phyloP scores from a whole-genome alignment of 2,329 filamentous ascomycete species.

The Daldinia sp. region DNA sequence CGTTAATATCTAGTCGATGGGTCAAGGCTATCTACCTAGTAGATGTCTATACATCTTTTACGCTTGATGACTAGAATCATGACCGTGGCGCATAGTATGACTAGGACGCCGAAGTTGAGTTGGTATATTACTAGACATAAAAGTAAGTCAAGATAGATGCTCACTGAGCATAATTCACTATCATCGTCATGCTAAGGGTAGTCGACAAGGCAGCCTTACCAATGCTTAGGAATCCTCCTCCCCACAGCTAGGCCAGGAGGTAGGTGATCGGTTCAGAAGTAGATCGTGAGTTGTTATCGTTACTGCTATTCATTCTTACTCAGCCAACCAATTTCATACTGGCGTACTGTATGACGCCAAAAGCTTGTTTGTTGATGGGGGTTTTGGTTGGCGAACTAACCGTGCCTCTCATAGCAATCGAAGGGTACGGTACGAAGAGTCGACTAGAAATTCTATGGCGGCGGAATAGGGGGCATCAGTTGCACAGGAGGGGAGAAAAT shows the following conservation, averaged over 20 bases:
- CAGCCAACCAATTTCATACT: background rate
- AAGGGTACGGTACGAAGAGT: background rate
- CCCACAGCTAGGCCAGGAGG: background rate
- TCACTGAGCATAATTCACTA: background rate
- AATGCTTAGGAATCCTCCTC: background rate
- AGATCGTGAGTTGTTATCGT: background rate
- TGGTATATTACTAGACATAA: too few relatives aligned
- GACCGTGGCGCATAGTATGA: too few relatives aligned
- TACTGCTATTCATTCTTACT: background rate
- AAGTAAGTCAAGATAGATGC: too few relatives aligned
- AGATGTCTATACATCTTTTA: too few relatives aligned
- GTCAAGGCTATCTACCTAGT: too few relatives aligned
- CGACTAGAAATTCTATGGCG: background rate
- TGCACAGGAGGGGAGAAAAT: background rate
- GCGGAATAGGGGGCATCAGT: background rate
- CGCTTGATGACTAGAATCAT: too few relatives aligned
- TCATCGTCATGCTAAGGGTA: background rate
- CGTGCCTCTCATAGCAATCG: background rate
- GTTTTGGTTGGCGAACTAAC: background rate
- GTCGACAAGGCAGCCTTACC: background rate
- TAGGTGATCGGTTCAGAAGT: background rate
- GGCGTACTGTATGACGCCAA: background rate
- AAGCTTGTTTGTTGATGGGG: background rate
- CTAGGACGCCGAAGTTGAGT: too few relatives aligned
- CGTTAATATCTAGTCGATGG: too few relatives aligned